These are phyloP conservation scores for Leishmania martiniquensis DNA, from an alignment of 208 protist species.

Conservation along the genomic window DNA sequence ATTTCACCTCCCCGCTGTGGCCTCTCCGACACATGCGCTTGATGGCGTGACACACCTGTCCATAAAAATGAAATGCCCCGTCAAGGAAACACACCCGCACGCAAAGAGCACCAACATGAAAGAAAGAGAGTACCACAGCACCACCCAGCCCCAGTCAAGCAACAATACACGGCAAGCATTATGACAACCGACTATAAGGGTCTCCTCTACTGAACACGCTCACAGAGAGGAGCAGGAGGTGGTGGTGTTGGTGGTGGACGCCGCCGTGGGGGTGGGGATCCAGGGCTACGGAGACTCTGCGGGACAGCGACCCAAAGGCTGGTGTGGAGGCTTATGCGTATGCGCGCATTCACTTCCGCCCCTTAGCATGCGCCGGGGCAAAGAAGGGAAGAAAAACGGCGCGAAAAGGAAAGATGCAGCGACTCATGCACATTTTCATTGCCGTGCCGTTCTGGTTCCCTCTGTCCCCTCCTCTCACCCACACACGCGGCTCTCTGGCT, in stretches of 20 bases:
- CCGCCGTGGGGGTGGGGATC: too few relatives aligned
- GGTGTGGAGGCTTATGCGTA: too few relatives aligned
- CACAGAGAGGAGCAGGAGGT: too few relatives aligned
- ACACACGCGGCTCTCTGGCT: background rate
- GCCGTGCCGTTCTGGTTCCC: background rate
- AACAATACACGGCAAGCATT: background rate
- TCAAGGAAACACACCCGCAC: background rate
- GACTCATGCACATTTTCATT: too few relatives aligned
- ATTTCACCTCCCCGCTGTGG: background rate
- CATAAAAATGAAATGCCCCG: background rate
- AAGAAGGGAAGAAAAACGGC: too few relatives aligned
- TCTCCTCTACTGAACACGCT: background rate
- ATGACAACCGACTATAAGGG: background rate
- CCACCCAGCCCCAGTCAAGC: too few relatives aligned
- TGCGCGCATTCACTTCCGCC: background rate
- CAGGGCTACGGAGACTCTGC: background rate
- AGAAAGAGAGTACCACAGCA: too few relatives aligned
- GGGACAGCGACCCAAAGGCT: too few relatives aligned
- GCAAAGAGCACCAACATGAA: too few relatives aligned
- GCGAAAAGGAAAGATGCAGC: too few relatives aligned
- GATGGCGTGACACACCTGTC: background rate
- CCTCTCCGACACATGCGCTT: background rate
- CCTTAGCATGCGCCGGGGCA: too few relatives aligned
- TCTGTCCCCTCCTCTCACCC: background rate
- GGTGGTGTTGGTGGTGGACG: too few relatives aligned